These are phyloP conservation scores for Rhamnella rubrinervis DNA, from an alignment of 331 rosid species.

Conservation along the genomic window DNA sequence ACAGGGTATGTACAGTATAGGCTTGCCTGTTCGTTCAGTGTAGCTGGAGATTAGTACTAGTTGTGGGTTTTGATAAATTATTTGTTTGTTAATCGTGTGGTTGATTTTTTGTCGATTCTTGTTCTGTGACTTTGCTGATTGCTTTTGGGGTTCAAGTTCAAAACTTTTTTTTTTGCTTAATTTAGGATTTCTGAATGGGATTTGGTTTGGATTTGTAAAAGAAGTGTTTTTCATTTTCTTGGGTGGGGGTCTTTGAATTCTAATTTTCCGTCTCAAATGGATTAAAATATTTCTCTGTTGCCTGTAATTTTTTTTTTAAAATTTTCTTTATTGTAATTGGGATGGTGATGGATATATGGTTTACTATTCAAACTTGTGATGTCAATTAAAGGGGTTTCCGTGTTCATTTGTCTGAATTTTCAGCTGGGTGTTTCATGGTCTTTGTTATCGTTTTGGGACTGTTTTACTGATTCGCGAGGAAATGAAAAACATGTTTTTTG, in stretches of 20 bases:
- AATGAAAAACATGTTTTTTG: too few species aligned
- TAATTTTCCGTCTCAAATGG: conserved; percentile 23
- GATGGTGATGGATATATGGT: background rate
- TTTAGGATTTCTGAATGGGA: conserved; percentile 6
- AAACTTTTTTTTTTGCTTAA: background rate
- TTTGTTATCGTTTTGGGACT: background rate
- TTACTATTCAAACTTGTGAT: background rate
- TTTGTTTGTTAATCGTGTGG: background rate
- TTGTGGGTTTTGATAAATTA: conserved; percentile 5
- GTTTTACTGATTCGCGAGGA: too few species aligned
- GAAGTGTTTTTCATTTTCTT: background rate
- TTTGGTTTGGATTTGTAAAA: conserved; percentile 9
- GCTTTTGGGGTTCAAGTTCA: conserved; percentile 2
- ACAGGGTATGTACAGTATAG: too few species aligned
- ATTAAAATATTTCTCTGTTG: background rate
- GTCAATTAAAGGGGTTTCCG: background rate
- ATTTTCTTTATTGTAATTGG: background rate
- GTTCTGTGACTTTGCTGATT: background rate
- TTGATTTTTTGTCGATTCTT: background rate
- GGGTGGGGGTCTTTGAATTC: conserved; percentile 3
- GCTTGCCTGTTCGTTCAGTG: too few species aligned
- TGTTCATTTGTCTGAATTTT: background rate
- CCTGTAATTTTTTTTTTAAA: background rate
- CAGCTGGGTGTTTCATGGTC: background rate
- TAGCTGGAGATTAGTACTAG: background rate